Percentiles rank a stretch among this genome's conserved stretches.
Evolutionary conservation across 2,329 filamentous ascomycete genomes (phyloP).

Genomic region (Cordyceps militaris): DNA sequence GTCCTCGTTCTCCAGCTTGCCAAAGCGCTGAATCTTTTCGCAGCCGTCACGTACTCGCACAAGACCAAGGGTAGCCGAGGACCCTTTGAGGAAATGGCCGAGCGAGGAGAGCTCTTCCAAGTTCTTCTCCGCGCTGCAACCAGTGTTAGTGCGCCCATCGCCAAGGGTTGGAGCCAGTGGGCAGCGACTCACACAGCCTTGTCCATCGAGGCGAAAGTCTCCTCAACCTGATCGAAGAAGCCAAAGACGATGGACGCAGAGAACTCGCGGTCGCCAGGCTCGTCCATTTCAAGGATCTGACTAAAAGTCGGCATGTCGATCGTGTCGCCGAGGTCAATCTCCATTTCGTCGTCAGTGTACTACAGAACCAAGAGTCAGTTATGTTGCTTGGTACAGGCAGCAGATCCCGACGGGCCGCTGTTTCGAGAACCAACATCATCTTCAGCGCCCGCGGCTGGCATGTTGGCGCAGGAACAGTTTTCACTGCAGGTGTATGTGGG

Average conservation of each 20-base stretch:
- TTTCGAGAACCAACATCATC: conserved; percentile 9
- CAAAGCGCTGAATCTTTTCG: conserved; percentile 94
- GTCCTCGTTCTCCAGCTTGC: conserved; percentile 72
- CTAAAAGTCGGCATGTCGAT: conserved; percentile 78
- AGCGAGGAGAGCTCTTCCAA: conserved; percentile 71
- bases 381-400: not conserved
- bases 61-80: conserved; percentile 86
- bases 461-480: not conserved
- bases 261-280: conserved; percentile 80
- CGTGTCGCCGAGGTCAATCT: conserved; percentile 59
- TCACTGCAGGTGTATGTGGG: not conserved
- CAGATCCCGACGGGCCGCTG: not conserved
- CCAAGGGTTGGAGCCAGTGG: not conserved
- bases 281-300: conserved; percentile 98
- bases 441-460: not conserved
- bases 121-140: conserved; percentile 55
- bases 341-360: conserved; percentile 33
- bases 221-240: conserved; percentile 86
- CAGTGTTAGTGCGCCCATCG: not conserved
- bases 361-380: not conserved
- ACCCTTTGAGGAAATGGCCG: conserved; percentile 96
- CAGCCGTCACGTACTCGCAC: conserved; percentile 87
- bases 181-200: conserved; percentile 60
- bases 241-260: conserved; percentile 81
- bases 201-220: conserved; percentile 83